A percentile compares a stretch with the other conserved stretches of the same genome.
Conservation (phyloP, 1,284 basidiomycete species). For the Naganishia albida region DNA sequence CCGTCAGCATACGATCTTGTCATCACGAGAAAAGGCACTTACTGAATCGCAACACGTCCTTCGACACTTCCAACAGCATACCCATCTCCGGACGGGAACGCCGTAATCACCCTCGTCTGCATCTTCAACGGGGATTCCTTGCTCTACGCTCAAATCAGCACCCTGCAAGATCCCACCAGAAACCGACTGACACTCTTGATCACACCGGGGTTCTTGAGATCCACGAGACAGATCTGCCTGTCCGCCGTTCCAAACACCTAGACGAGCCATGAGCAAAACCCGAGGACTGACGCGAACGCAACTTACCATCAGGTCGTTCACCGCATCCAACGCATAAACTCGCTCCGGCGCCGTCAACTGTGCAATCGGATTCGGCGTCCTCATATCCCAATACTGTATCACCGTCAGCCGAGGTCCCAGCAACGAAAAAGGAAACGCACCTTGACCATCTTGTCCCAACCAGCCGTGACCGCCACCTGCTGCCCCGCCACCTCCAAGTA, state of each 20-base stretch:
- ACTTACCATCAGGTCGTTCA: conserved; percentile 43
- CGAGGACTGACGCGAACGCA: neutral
- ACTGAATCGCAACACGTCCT: conserved; percentile 95
- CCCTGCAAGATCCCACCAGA: too few species aligned
- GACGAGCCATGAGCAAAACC: conserved; percentile 37
- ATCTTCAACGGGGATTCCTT: conserved; percentile 84
- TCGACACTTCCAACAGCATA: conserved; percentile 94
- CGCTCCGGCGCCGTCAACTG: conserved; percentile 81
- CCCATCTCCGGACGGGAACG: conserved; percentile 77
- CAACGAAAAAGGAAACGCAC: conserved; percentile 52
- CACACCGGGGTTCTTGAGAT: conserved; percentile 75
- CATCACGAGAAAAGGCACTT: conserved; percentile 3
- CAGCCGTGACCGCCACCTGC: conserved; percentile 77
- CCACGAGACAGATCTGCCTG: conserved; percentile 83
- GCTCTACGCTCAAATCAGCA: conserved; percentile 57
- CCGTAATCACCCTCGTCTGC: conserved; percentile 88
- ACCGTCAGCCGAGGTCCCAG: neutral
- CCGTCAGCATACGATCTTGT: conserved; percentile 15
- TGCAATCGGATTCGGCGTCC: conserved; percentile 70
- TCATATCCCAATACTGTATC: conserved; percentile 84
- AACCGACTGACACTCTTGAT: conserved; percentile 65
- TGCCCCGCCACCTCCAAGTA: conserved; percentile 65
- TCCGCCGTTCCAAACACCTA: conserved; percentile 96
- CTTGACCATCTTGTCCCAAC: conserved; percentile 90
- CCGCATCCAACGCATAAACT: conserved; percentile 64